A percentile compares a stretch with the other conserved stretches of the same genome.
Evolutionary conservation across 2,329 filamentous ascomycete genomes (phyloP).

Genomic region (Paracorniculantispora psalliotae): DNA sequence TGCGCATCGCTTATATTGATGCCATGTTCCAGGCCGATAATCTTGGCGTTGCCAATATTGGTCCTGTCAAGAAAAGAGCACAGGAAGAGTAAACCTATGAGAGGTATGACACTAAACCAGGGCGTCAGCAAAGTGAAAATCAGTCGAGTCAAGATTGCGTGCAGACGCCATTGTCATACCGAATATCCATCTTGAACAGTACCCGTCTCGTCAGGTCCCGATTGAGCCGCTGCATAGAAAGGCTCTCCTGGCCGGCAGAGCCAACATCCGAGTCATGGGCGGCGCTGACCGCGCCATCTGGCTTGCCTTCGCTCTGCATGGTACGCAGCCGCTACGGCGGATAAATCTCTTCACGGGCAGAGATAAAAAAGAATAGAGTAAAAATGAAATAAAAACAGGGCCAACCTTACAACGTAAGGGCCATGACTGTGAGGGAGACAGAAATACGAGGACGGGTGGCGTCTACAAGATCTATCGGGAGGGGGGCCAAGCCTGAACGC

Average conservation of each 20-base stretch:
- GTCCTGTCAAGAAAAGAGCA: slow-evolving; percentile 63
- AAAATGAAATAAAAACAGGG: background rate
- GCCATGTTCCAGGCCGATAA: slow-evolving; percentile 56
- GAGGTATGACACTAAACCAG: slow-evolving; percentile 50
- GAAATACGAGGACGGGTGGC: background rate
- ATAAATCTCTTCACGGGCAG: too few relatives aligned
- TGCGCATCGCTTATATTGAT: slow-evolving; percentile 54
- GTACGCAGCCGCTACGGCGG: background rate
- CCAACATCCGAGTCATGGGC: slow-evolving; percentile 19
- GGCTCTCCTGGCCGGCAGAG: slow-evolving; percentile 11
- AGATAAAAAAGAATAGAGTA: too few relatives aligned
- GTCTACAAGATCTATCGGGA: background rate
- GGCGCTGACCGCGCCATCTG: slow-evolving; percentile 17
- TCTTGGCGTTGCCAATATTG: slow-evolving; percentile 68
- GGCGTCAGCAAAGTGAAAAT: background rate
- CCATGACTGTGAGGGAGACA: background rate
- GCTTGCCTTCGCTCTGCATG: background rate
- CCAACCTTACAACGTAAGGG: background rate
- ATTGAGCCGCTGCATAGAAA: background rate
- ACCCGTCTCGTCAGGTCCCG: slow-evolving; percentile 21
- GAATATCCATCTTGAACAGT: slow-evolving; percentile 26
- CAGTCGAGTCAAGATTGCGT: background rate
- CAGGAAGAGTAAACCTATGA: slow-evolving; percentile 60
- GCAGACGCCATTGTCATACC: slow-evolving; percentile 11
- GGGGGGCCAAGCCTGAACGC: background rate